Evolutionary conservation across 371 early-diverging fungal genomes (phyloP), one percentile per base, ranked within the genome.

Genomic region (Nematocida sp.): DNA sequence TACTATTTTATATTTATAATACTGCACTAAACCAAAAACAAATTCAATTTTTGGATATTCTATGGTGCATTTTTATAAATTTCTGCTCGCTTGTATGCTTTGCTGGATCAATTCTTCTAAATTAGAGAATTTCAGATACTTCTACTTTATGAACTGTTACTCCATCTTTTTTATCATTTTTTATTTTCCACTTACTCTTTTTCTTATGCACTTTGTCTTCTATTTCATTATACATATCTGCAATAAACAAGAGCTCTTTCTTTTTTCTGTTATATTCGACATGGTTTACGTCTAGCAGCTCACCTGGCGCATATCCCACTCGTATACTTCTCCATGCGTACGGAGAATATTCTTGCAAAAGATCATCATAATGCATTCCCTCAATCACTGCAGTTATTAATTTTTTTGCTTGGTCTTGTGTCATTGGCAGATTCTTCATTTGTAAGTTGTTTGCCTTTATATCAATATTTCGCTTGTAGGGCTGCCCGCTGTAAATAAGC

Each of bases 181-280:
- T 23, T 40, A 78, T 18, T 20, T 33, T 67, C 80, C 80, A 78
- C 20, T 11, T 45, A 45, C 33, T 70, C 4, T 67, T 9, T 18
- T 52, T 20, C 20, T 33, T 44, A 33, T 9, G 3, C 15, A 78
- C 39, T 44, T n/a, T 44, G 47, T 78, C 80, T 13, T 45, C 46
- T 9, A 27, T 15, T 47, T 78, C 80, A 33, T 67, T 60, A 45
- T 78, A 78, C 52, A 78, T 23, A 47, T 71, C 58, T 20, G 71
- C 25, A n/a, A 20, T 33, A 50, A 78, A 78, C 13, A 7, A 9
- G 1, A 56, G 62, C 23, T 13, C 18, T 42, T 27, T 20, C 42
- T 23, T 33, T 15, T 13, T 42, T 23, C 20, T n/a, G 7, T 42
- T 20, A 6, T 18, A 44, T 9, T 11, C 13, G 20, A 75, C 57